Base-by-base conservation (phyloP, 306 rosid genomes). In the Luffa acutangula region DNA sequence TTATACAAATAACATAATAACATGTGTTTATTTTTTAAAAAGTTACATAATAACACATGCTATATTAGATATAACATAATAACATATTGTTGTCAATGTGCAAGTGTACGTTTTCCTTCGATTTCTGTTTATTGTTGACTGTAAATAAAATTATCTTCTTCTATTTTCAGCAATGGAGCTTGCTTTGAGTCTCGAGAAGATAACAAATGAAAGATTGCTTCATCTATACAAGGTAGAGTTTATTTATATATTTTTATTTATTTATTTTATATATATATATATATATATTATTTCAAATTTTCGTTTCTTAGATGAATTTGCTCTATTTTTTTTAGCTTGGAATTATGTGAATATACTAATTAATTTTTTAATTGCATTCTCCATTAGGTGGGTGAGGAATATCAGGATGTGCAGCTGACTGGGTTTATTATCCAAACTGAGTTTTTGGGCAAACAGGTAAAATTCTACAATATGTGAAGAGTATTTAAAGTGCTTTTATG, bases 141-240 rank as follows among this genome's bases (percentile, higher is more conserved):
- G 54, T 49, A 14, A 53, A 13, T 13, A 13, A 53, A 53, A 13
- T 37, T 41, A 25, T 14, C 7, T 9, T 33, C 33, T 52, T 62
- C 41, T 34, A 14, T 9, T 48, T 82, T 75, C 90, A 94, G 98
- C 97, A 41, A 94, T 90, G 98, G 98, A 94, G 82, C 97, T 94
- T 4, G 93, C 92, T 18, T 62, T 94, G 21, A 90, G 97, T 18
- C 83, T 94, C 66, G 98, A 94, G 88, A 94, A 90, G 88, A 88
- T 94, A 60, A 87, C 90, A 2, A 89, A 89, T 80, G 94, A 90
- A 75, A 94, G 92, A 82, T 95, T 94, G 85, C 91, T 90, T 75
- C 75, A 87, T 74, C 82, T 94, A 59, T 89, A 87, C 74, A 14
- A 57, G 39, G 97, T 94, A 89, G 78, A 88, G 33, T 82, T 62